Percentiles rank a stretch among this genome's conserved stretches.
Conservation (phyloP, 2,329 filamentous ascomycete species). For the Ascochyta lentis region DNA sequence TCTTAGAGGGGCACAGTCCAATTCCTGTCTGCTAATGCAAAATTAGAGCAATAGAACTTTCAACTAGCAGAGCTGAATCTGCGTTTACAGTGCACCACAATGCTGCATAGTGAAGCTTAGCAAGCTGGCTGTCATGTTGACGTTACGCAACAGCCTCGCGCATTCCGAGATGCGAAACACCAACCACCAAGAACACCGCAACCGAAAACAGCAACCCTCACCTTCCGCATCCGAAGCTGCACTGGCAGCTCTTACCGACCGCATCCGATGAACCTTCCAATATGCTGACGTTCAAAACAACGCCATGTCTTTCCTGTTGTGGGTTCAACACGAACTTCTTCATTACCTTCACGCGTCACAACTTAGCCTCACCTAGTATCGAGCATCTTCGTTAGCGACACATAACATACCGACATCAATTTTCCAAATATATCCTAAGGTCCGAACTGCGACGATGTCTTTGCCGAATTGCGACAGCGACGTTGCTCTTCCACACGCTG, state of each 20-base stretch:
- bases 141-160: too few species aligned
- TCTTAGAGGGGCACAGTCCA: too few species aligned
- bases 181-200: neutral
- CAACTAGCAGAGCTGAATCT: too few species aligned
- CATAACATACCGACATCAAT: slow-evolving; percentile 2
- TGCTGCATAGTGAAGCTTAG: too few species aligned
- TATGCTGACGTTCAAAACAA: neutral
- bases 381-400: slow-evolving; percentile 9
- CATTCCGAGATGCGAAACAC: too few species aligned
- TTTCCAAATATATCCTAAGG: neutral
- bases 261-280: slow-evolving; percentile 10
- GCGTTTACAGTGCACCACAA: too few species aligned
- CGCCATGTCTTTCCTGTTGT: neutral
- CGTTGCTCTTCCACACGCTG: slow-evolving; percentile 18
- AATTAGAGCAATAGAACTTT: too few species aligned
- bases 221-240: neutral
- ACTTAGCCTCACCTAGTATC: slow-evolving; percentile 1
- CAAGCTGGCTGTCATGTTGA: too few species aligned
- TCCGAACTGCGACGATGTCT: slow-evolving; percentile 2
- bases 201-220: neutral
- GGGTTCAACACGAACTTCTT: neutral
- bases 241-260: slow-evolving; percentile 3
- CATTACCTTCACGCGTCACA: neutral
- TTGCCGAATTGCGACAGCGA: slow-evolving; percentile 6
- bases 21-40: too few species aligned